Evolutionary conservation across 306 rosid genomes (phyloP), one percentile per base, ranked within the genome.

Genomic region (Myrica gale): DNA sequence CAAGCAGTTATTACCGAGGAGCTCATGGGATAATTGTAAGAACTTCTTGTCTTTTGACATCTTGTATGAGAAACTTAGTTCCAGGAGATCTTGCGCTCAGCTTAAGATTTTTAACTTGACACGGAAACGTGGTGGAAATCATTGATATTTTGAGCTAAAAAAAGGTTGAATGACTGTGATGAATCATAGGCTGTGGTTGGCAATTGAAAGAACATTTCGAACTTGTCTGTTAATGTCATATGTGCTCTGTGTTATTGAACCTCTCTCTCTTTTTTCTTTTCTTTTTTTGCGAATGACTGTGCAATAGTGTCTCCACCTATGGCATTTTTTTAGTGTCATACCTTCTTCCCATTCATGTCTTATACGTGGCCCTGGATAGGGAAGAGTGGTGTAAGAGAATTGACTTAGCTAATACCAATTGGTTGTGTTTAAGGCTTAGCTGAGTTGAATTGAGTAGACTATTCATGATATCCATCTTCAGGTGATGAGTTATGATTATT

Each of bases 1-100:
- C 98, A 73, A 95, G 98, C 89, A 95, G 98, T 83, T 95, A 95
- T 76, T 95, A 95, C 76, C 84, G 98, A 80, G 98, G 98, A 80
- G 98, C 98, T 3, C 98, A 95, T 79, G 98, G 98, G 74, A 95
- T 95, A 61, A 95, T 95, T 84, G 98, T 94, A 76, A 87, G 87
- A 56, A 68, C 17, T 50, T 78, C 21, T 68, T 67, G 56, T 66
- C 60, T 61, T 10, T 79, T n/a, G 10, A 62, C 57, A 20, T 71
- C 42, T 60, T 11, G 23, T 16, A 50, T 51, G 42, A 42, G 51
- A 60, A 73, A 66, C 37, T 32, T 45, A 5, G 45, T 61, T 57
- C 65, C 58, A 42, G n/a, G 41, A 17, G 48, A 42, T 66, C 6
- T 66, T 32, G 37, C 37, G 3, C 3, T 32, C 37, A 32, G 37